phyloP scores from a whole-genome alignment of 768 basidiomycete species.

The Boletellus ananas region DNA sequence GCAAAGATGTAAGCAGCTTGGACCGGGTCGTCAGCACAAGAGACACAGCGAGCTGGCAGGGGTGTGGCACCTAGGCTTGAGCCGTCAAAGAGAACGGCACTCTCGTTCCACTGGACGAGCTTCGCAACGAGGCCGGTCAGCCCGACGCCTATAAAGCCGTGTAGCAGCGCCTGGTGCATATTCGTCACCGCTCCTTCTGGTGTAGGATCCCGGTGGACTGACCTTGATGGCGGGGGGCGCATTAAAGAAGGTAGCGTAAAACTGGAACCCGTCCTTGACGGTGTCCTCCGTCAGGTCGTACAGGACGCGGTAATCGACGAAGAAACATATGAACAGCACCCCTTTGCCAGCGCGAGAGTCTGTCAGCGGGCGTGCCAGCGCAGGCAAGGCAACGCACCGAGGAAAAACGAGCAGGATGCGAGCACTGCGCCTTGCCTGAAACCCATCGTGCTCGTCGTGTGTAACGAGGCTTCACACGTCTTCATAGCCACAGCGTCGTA shows the following conservation, averaged over 20 bases:
- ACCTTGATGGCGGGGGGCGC: slow-evolving; percentile 94
- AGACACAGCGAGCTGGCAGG: not conserved
- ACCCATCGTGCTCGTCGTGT: slow-evolving; percentile 50
- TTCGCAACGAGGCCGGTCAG: slow-evolving; percentile 73
- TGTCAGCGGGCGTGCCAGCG: slow-evolving; percentile 14
- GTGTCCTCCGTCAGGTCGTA: slow-evolving; percentile 66
- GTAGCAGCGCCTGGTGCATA: slow-evolving; percentile 66
- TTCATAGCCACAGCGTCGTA: slow-evolving; percentile 17
- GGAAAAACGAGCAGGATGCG: slow-evolving; percentile 83
- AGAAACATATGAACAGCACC: slow-evolving; percentile 79
- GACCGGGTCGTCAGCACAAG: slow-evolving; percentile 13
- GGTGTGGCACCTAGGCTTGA: slow-evolving; percentile 68
- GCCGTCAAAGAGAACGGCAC: slow-evolving; percentile 94
- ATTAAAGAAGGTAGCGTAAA: slow-evolving; percentile 91
- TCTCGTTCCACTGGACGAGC: slow-evolving; percentile 84
- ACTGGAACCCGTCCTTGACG: slow-evolving; percentile 76
- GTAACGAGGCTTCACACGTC: slow-evolving; percentile 15
- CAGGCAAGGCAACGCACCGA: slow-evolving; percentile 52
- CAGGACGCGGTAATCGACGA: slow-evolving; percentile 83
- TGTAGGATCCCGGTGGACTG: slow-evolving; percentile 13
- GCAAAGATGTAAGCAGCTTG: slow-evolving; percentile 72
- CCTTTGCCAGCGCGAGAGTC: slow-evolving; percentile 46
- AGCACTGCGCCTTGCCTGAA: slow-evolving; percentile 89
- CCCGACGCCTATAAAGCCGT: slow-evolving; percentile 79
- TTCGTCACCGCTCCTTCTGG: not conserved